These are phyloP conservation scores for Magnusiomyces tetraspermus DNA, from an alignment of 1,139 yeast species.

Conservation along the genomic window DNA sequence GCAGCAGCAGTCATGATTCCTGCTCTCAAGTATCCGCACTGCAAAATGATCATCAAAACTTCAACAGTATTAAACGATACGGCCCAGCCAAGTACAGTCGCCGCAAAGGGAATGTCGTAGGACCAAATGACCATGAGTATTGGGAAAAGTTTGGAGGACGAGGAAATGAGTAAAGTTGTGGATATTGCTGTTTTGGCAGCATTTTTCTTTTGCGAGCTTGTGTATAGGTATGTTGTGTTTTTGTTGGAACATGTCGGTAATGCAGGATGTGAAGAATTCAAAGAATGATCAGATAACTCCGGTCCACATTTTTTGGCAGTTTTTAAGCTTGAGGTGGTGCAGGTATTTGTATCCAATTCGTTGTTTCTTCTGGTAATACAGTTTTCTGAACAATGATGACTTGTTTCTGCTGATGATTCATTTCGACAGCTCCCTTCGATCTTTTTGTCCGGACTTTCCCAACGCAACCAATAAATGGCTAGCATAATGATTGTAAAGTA, in stretches of 20 bases:
- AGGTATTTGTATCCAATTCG: no score
- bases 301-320: no score
- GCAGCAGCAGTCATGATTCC: slow-evolving; percentile 25
- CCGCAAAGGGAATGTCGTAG: slow-evolving; percentile 67
- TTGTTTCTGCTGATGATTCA: no score
- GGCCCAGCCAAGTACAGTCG: slow-evolving; percentile 50
- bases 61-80: slow-evolving; percentile 59
- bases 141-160: slow-evolving; percentile 75
- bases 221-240: background rate
- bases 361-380: no score
- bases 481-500: slow-evolving; percentile 43
- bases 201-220: background rate
- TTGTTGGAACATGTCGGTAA: slow-evolving; percentile 8
- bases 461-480: slow-evolving; percentile 36
- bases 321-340: no score
- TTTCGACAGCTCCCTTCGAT: no score
- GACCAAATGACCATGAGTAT: slow-evolving; percentile 97
- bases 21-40: slow-evolving; percentile 36
- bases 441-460: slow-evolving; percentile 23
- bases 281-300: no score
- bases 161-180: slow-evolving; percentile 62
- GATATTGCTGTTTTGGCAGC: slow-evolving; percentile 37
- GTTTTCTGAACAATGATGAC: no score
- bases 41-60: slow-evolving; percentile 49
- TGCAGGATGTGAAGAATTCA: no score